Percentiles rank a stretch among this genome's conserved stretches.
These are phyloP conservation scores for Pulveroboletus sp. DNA, from an alignment of 768 basidiomycete genomes.

Conservation along the genomic window DNA sequence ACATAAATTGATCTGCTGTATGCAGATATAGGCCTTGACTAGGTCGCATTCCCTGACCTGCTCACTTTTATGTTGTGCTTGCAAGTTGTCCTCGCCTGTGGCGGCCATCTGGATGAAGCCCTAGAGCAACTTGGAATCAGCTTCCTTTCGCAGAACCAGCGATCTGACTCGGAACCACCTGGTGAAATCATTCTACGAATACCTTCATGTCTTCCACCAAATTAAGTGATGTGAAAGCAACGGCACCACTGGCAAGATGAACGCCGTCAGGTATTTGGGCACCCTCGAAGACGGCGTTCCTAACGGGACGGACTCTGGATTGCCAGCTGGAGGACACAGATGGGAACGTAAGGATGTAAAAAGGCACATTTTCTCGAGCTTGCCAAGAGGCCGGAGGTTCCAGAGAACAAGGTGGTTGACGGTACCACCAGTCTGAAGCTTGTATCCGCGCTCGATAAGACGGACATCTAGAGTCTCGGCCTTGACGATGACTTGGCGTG, in stretches of 20 bases:
- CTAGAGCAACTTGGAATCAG: slow-evolving; percentile 90
- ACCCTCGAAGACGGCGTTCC: slow-evolving; percentile 95
- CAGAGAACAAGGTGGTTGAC: slow-evolving; percentile 98
- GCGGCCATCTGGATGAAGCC: slow-evolving; percentile 89
- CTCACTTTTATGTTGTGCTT: no score
- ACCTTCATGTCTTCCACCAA: slow-evolving; percentile 88
- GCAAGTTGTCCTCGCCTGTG: slow-evolving; percentile 63
- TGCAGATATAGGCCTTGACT: no score
- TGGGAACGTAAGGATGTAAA: slow-evolving; percentile 74
- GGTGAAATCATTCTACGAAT: slow-evolving; percentile 90
- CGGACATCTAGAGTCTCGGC: slow-evolving; percentile 70
- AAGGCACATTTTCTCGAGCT: slow-evolving; percentile 96
- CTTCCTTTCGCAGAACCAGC: slow-evolving; percentile 86
- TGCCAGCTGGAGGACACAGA: neutral
- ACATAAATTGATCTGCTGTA: no score
- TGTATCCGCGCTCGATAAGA: slow-evolving; percentile 81
- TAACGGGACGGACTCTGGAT: neutral
- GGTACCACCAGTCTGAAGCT: slow-evolving; percentile 93
- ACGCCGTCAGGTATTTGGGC: slow-evolving; percentile 96
- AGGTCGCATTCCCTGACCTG: no score
- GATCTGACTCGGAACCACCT: slow-evolving; percentile 91
- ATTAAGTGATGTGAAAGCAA: slow-evolving; percentile 91
- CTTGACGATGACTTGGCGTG: slow-evolving; percentile 91
- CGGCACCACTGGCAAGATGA: slow-evolving; percentile 90
- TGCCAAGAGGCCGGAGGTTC: slow-evolving; percentile 94